phyloP scores from a whole-genome alignment of 106 monocot genomes.

The Dendrobium catenatum region DNA sequence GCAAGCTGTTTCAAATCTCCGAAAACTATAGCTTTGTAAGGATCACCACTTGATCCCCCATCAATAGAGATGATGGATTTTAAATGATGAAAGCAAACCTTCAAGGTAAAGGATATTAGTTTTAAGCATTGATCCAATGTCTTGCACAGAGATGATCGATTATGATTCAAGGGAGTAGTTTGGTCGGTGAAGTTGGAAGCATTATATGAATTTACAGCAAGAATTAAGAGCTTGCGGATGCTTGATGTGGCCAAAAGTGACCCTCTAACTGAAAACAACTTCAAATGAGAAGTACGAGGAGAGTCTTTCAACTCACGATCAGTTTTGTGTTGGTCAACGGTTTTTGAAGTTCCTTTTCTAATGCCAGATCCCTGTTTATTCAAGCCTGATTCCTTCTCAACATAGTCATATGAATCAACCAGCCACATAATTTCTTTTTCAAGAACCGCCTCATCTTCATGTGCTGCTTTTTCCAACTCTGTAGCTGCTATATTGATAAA shows the following conservation, averaged over 20 bases:
- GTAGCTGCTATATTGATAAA: slow-evolving; percentile 44
- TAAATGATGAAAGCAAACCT: slow-evolving; percentile 55
- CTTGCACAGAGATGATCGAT: slow-evolving; percentile 29
- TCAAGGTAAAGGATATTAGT: slow-evolving; percentile 53
- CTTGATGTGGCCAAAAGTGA: slow-evolving; percentile 57
- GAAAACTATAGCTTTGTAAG: slow-evolving; percentile 26
- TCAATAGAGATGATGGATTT: slow-evolving; percentile 28
- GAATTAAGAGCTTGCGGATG: slow-evolving; percentile 39
- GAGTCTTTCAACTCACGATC: slow-evolving; percentile 21
- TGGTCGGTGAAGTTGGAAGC: slow-evolving; percentile 1
- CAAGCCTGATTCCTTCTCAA: slow-evolving; percentile 37
- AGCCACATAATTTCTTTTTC: slow-evolving; percentile 67
- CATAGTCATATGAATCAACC: slow-evolving; percentile 27
- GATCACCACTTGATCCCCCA: slow-evolving; percentile 24
- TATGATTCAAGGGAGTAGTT: slow-evolving; percentile 30
- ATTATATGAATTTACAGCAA: slow-evolving; percentile 24
- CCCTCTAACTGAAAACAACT: slow-evolving; percentile 33
- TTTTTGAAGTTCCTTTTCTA: slow-evolving; percentile 30
- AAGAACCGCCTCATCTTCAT: slow-evolving; percentile 25
- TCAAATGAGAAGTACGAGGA: slow-evolving; percentile 17
- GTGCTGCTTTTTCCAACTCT: slow-evolving; percentile 57
- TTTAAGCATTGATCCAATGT: slow-evolving; percentile 25
- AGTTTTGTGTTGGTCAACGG: slow-evolving; percentile 14
- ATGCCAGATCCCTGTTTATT: slow-evolving; percentile 18
- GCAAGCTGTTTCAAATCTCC: slow-evolving; percentile 58